These are phyloP conservation scores for Geotrichum klebahnii DNA, from an alignment of 1,139 yeast species.

Conservation along the genomic window DNA sequence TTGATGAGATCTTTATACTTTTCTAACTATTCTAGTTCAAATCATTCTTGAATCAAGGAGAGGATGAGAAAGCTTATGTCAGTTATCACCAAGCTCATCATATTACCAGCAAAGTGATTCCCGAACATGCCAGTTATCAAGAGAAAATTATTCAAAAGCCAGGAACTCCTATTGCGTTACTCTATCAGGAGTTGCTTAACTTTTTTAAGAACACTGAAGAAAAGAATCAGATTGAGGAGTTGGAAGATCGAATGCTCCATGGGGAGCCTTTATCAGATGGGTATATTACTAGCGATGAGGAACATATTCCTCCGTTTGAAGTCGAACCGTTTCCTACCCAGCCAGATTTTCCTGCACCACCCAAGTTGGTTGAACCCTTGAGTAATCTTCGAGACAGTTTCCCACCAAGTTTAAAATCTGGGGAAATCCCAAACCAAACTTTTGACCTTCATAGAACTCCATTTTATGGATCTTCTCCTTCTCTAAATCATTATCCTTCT, in stretches of 20 bases:
- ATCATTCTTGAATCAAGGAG: constrained; percentile 10
- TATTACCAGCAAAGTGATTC: constrained; percentile 22
- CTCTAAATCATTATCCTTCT: no score
- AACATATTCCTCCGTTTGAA: background rate
- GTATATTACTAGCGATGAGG: background rate
- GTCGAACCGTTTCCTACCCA: background rate
- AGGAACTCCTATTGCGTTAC: constrained; percentile 14
- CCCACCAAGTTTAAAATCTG: background rate
- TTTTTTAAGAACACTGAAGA: constrained; percentile 7
- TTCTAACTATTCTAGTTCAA: constrained; percentile 4
- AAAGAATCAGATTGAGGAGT: constrained; percentile 6
- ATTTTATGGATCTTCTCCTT: no score
- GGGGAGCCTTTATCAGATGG: background rate
- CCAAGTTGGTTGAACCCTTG: background rate
- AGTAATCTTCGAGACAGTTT: background rate
- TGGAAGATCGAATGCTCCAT: constrained; percentile 3
- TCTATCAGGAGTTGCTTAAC: constrained; percentile 4
- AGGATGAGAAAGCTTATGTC: constrained; percentile 21
- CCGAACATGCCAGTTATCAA: constrained; percentile 19
- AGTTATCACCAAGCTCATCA: constrained; percentile 20
- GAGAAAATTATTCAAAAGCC: constrained; percentile 15
- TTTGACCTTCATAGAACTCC: no score
- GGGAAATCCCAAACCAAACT: background rate
- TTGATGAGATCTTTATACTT: background rate
- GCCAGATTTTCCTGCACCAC: background rate